Conservation (phyloP, 2,329 filamentous ascomycete species). For the Colletotrichum aenigma region DNA sequence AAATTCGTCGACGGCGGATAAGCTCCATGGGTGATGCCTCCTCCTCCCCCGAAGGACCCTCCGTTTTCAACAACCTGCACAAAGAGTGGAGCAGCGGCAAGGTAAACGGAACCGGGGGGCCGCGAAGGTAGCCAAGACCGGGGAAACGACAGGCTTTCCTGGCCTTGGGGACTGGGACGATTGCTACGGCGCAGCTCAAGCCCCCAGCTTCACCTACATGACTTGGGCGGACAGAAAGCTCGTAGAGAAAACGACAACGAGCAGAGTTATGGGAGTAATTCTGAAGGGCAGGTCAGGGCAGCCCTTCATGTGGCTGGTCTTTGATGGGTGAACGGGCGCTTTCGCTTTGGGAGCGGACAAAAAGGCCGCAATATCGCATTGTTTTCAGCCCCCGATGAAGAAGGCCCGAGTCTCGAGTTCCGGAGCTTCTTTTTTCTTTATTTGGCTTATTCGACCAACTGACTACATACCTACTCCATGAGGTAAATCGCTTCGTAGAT, state of each 20-base stretch:
- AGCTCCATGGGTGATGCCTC: slow-evolving; percentile 3
- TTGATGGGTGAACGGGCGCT: not conserved
- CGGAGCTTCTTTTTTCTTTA: not conserved
- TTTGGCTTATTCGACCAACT: not conserved
- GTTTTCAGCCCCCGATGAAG: not conserved
- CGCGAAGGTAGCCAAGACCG: not conserved
- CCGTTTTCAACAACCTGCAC: not conserved
- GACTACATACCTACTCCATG: not conserved
- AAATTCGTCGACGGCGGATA: not conserved
- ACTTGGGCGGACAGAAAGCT: not conserved
- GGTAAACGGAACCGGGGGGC: not conserved
- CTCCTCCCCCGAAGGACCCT: not conserved
- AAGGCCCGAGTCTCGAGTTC: not conserved
- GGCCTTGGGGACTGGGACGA: not conserved
- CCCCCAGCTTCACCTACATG: not conserved
- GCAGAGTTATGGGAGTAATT: not conserved
- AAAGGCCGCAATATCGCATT: not conserved
- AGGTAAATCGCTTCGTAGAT: not conserved
- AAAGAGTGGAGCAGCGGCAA: not conserved
- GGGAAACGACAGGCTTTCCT: not conserved
- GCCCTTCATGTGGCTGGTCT: not conserved
- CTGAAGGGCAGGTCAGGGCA: not conserved
- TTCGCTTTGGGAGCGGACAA: not conserved
- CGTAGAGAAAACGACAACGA: not conserved
- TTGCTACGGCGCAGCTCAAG: not conserved